Evolutionary conservation across 148 eudicot genomes (phyloP).

Genomic region (Nepenthes gracilis): DNA sequence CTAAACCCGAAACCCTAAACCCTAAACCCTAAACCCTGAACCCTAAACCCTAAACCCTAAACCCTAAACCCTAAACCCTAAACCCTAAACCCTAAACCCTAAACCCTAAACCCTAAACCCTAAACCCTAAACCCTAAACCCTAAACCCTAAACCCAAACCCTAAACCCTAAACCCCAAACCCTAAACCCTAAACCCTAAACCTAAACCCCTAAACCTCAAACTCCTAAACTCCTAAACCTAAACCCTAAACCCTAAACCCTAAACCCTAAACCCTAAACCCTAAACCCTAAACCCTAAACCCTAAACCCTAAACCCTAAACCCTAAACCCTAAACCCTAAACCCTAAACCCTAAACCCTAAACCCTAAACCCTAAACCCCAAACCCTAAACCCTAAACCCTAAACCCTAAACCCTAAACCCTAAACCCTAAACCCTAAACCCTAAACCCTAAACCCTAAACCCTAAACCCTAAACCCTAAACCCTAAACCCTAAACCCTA

Average conservation of each 20-base stretch:
- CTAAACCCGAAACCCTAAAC: constrained; percentile 2
- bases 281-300: constrained; percentile 7
- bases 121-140: constrained; percentile 13
- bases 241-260: constrained; percentile 8
- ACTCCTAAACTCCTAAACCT: constrained; percentile 7
- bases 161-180: constrained; percentile 10
- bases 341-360: constrained; percentile 2
- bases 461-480: constrained; percentile 4
- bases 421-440: background rate
- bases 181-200: constrained; percentile 8
- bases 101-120: constrained; percentile 7
- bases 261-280: constrained; percentile 5
- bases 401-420: background rate
- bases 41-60: constrained; percentile 6
- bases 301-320: constrained; percentile 10
- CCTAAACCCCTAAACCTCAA: constrained; percentile 7
- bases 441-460: constrained; percentile 2
- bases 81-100: constrained; percentile 7
- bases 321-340: constrained; percentile 10
- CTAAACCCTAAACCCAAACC: constrained; percentile 15
- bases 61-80: constrained; percentile 12
- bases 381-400: constrained; percentile 1
- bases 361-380: constrained; percentile 2
- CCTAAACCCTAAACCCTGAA: constrained; percentile 5
- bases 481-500: constrained; percentile 9